Conservation (phyloP, 2,329 filamentous ascomycete species). For the Zymoseptoria passerinii region DNA sequence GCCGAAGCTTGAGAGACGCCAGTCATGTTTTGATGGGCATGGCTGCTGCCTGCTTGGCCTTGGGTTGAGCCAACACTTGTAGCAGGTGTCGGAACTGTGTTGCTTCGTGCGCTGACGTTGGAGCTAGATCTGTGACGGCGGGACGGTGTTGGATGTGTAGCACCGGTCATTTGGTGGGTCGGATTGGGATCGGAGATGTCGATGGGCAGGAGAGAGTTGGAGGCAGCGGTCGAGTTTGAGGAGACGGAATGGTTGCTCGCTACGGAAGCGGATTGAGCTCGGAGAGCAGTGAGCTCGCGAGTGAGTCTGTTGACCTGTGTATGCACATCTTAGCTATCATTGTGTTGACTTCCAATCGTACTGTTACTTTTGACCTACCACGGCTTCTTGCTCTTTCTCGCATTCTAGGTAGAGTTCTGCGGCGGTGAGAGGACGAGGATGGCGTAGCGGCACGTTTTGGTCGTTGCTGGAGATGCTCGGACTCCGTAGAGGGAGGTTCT, state of each 20-base stretch:
- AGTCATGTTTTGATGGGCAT: constrained; percentile 12
- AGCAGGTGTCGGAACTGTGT: constrained; percentile 17
- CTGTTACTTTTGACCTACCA: constrained; percentile 51
- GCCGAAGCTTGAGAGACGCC: constrained; percentile 29
- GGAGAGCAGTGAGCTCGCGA: constrained; percentile 77
- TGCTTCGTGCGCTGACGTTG: constrained; percentile 22
- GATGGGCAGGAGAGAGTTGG: constrained; percentile 33
- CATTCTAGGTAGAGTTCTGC: constrained; percentile 82
- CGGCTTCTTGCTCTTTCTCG: constrained; percentile 91
- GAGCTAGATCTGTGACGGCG: constrained; percentile 41
- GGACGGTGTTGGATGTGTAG: constrained; percentile 46
- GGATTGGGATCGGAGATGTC: constrained; percentile 42
- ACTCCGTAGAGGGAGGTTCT: constrained; percentile 12
- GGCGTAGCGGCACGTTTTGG: constrained; percentile 56
- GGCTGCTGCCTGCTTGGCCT: constrained; percentile 17
- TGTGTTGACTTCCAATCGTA: neutral
- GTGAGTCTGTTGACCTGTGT: constrained; percentile 80
- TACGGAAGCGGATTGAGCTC: constrained; percentile 55
- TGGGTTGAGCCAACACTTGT: constrained; percentile 17
- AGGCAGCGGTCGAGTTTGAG: constrained; percentile 45
- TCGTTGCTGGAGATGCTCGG: constrained; percentile 18
- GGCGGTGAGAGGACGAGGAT: constrained; percentile 78
- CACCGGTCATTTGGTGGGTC: constrained; percentile 37
- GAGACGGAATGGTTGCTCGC: constrained; percentile 48
- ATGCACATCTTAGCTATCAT: neutral